Evolutionary conservation across 129 eudicot genomes (phyloP).

Genomic region (Mikania micrantha): DNA sequence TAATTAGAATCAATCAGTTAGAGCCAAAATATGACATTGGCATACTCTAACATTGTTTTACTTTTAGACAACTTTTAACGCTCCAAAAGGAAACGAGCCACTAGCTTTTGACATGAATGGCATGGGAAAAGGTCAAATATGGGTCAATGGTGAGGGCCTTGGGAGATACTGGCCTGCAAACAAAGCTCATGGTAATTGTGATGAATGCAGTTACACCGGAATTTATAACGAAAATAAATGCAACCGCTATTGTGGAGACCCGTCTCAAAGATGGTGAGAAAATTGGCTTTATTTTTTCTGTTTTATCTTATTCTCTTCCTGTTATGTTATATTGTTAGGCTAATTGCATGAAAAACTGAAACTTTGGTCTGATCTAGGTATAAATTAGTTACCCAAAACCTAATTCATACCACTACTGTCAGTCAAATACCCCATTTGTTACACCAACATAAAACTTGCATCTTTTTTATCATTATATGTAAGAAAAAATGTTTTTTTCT

Average conservation of each 20-base stretch:
- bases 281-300: not conserved
- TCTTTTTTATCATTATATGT: too few relatives aligned
- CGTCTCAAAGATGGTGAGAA: conserved; percentile 90
- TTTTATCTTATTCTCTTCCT: not conserved
- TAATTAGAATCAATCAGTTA: not conserved
- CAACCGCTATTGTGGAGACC: conserved; percentile 54
- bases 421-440: too few relatives aligned
- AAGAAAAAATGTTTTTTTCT: not conserved
- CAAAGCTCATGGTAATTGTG: conserved; percentile 55
- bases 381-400: not conserved
- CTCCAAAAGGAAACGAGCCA: conserved; percentile 72
- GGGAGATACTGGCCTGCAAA: conserved; percentile 85
- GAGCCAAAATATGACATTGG: not conserved
- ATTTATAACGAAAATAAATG: conserved; percentile 62
- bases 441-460: too few relatives aligned
- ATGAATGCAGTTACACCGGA: conserved; percentile 62
- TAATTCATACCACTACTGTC: not conserved
- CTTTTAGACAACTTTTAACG: conserved; percentile 58
- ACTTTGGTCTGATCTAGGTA: not conserved
- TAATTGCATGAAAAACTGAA: not conserved
- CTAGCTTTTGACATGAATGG: conserved; percentile 71
- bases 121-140: conserved; percentile 88
- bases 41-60: not conserved
- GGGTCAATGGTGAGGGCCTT: conserved; percentile 65
- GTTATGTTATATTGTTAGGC: not conserved